A percentile compares a stretch with the other conserved stretches of the same genome.
Evolutionary conservation across 2,329 filamentous ascomycete genomes (phyloP).

Genomic region (Neonectria faginata): DNA sequence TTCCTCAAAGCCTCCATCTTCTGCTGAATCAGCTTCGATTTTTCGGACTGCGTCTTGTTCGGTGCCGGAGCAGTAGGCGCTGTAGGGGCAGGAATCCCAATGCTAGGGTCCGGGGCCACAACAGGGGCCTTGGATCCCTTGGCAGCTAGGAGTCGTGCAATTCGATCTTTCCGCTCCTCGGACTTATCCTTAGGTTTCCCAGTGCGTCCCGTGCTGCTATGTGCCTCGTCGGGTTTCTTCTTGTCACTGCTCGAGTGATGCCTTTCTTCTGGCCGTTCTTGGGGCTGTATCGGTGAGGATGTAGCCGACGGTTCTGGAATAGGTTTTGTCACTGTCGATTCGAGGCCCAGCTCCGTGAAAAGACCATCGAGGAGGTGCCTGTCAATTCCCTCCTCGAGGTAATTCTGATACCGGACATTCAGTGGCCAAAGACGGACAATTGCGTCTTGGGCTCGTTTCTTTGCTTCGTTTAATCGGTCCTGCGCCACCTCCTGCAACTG

Average conservation of each 20-base stretch:
- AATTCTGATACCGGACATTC: conserved; percentile 79
- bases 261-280: conserved; percentile 2
- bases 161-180: conserved; percentile 79
- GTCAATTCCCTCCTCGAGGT: conserved; percentile 79
- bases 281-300: background rate
- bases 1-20: conserved; percentile 82
- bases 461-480: conserved; percentile 53
- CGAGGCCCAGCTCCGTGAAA: conserved; percentile 76
- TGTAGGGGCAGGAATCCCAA: conserved; percentile 1
- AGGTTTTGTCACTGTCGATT: conserved; percentile 45
- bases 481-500: conserved; percentile 1
- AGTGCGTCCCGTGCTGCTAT: conserved; percentile 42
- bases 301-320: conserved; percentile 6
- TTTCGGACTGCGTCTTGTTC: conserved; percentile 66
- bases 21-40: conserved; percentile 78
- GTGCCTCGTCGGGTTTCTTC: background rate
- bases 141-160: conserved; percentile 79
- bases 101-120: conserved; percentile 27
- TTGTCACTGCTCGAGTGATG: background rate
- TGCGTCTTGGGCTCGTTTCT: conserved; percentile 73
- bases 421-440: conserved; percentile 73
- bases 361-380: conserved; percentile 70
- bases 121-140: conserved; percentile 68
- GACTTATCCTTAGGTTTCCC: conserved; percentile 64
- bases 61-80: conserved; percentile 54